A percentile compares a stretch with the other conserved stretches of the same genome.
Conservation (phyloP, 495 filamentous ascomycete species). For the Trichoderma gamsii region DNA sequence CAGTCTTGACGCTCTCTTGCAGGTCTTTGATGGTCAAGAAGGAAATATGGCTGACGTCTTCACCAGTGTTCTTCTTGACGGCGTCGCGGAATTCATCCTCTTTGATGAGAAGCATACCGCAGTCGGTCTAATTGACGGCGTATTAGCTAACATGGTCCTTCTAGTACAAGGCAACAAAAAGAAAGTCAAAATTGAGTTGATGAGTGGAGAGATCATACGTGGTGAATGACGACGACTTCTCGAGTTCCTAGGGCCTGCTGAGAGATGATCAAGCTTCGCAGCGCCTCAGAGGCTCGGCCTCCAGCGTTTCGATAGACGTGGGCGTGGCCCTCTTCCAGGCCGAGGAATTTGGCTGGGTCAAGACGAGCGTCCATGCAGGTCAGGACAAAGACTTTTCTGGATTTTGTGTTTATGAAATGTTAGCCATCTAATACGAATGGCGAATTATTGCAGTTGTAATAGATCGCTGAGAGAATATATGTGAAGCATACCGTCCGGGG, state of each 20-base stretch:
- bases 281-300: slow-evolving; percentile 57
- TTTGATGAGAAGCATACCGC: slow-evolving; percentile 76
- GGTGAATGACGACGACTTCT: slow-evolving; percentile 73
- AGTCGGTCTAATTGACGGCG: slow-evolving; percentile 43
- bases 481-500: background rate
- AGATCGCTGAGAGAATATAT: background rate
- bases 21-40: slow-evolving; percentile 64
- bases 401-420: background rate
- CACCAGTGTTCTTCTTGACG: slow-evolving; percentile 53
- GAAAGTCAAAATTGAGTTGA: background rate
- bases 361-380: slow-evolving; percentile 87
- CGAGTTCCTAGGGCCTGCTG: slow-evolving; percentile 76
- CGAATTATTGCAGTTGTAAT: background rate
- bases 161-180: background rate
- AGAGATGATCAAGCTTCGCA: slow-evolving; percentile 71
- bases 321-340: slow-evolving; percentile 69
- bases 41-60: slow-evolving; percentile 37
- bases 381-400: slow-evolving; percentile 22
- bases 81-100: slow-evolving; percentile 55
- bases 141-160: background rate
- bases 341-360: slow-evolving; percentile 63
- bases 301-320: slow-evolving; percentile 81
- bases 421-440: background rate
- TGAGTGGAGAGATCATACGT: slow-evolving; percentile 27
- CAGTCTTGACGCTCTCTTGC: slow-evolving; percentile 56